phyloP scores from a whole-genome alignment of 2,329 filamentous ascomycete genomes.

The Aschersonia sp. region DNA sequence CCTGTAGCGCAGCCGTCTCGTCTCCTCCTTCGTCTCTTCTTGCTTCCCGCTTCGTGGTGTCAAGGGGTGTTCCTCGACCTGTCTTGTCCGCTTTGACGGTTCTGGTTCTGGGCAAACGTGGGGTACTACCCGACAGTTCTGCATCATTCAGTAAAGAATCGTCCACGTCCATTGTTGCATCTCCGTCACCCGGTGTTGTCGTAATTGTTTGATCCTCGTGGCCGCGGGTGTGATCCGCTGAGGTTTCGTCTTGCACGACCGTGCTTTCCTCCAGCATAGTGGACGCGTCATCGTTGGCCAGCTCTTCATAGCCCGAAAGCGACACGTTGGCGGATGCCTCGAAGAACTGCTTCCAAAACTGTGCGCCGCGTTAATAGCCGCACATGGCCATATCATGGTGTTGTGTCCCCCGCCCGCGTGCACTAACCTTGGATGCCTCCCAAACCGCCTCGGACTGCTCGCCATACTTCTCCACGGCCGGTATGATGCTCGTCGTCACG shows the following conservation, averaged over 20 bases:
- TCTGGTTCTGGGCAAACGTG: conserved; percentile 38
- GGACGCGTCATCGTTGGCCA: conserved; percentile 51
- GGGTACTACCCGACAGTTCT: conserved; percentile 53
- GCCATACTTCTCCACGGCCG: conserved; percentile 87
- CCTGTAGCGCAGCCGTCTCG: conserved; percentile 17
- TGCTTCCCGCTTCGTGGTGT: conserved; percentile 55
- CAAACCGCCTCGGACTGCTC: conserved; percentile 89
- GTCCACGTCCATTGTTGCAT: conserved; percentile 28
- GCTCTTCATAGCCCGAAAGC: conserved; percentile 84
- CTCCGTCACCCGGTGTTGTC: conserved; percentile 15
- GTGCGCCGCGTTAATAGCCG: neutral
- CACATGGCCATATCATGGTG: neutral
- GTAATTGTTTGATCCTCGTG: conserved; percentile 21
- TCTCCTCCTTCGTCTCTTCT: conserved; percentile 25
- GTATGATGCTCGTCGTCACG: conserved; percentile 84
- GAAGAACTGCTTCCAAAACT: conserved; percentile 99
- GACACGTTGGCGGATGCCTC: conserved; percentile 97
- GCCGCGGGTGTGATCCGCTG: conserved; percentile 31
- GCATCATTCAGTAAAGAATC: conserved; percentile 56
- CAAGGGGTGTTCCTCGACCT: conserved; percentile 63
- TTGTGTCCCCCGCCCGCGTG: neutral
- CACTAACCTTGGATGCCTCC: conserved; percentile 78
- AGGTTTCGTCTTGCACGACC: conserved; percentile 40
- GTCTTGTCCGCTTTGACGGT: conserved; percentile 40
- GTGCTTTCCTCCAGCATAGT: conserved; percentile 34